Evolutionary conservation across 768 basidiomycete species (phyloP).

Genomic region (Chalciporus sphaerocephalus): DNA sequence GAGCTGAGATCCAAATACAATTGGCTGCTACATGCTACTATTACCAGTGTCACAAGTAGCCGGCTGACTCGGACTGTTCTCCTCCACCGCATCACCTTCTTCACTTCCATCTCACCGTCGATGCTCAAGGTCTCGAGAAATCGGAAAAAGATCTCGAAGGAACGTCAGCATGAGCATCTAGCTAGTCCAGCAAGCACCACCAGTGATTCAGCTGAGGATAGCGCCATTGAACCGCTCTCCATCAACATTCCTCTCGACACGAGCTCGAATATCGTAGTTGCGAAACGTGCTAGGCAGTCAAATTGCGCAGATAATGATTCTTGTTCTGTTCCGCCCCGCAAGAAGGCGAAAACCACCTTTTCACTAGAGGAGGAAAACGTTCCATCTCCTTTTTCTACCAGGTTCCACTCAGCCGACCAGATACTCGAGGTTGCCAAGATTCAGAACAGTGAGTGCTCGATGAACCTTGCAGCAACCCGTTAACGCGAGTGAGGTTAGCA

Average conservation of each 20-base stretch:
- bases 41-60: too few species aligned
- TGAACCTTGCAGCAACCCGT: neutral
- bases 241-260: constrained; percentile 6
- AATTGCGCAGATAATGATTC: constrained; percentile 3
- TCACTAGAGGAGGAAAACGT: neutral
- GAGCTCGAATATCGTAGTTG: constrained; percentile 7
- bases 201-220: constrained; percentile 23
- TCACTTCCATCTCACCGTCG: neutral
- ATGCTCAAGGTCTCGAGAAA: constrained; percentile 27
- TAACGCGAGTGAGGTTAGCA: constrained; percentile 13
- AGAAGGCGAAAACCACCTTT: constrained; percentile 8
- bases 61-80: neutral
- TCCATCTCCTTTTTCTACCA: neutral
- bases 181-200: constrained; percentile 27
- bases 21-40: too few species aligned
- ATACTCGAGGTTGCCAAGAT: constrained; percentile 18
- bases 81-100: neutral
- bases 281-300: constrained; percentile 13
- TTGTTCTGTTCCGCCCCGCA: constrained; percentile 2
- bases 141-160: constrained; percentile 17
- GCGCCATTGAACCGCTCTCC: constrained; percentile 15
- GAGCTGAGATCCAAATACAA: too few species aligned
- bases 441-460: constrained; percentile 18
- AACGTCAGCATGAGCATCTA: neutral
- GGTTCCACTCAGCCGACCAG: constrained; percentile 6